Evolutionary conservation across 805 yeast species (phyloP).

Genomic region (Metschnikowia baotianmanensis): DNA sequence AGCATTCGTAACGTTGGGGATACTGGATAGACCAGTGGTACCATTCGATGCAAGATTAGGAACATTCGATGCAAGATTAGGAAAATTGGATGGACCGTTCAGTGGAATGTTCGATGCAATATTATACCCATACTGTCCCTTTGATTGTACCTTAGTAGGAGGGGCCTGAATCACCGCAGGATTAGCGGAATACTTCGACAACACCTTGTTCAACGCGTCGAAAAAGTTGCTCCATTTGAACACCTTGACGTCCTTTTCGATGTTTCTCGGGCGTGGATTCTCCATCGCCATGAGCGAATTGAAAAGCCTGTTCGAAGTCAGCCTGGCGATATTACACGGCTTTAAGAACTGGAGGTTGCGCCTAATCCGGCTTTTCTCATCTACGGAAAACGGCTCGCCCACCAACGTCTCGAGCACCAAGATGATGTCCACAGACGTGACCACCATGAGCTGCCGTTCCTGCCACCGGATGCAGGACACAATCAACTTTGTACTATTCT

Average conservation of each 20-base stretch:
- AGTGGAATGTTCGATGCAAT: no score
- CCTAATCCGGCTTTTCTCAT: conserved; percentile 68
- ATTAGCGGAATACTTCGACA: conserved; percentile 49
- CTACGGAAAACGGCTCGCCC: conserved; percentile 54
- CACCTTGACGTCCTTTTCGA: conserved; percentile 69
- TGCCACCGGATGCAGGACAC: conserved; percentile 61
- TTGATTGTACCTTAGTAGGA: neutral
- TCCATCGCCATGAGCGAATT: conserved; percentile 54
- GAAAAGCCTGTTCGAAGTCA: conserved; percentile 23
- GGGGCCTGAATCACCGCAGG: conserved; percentile 9
- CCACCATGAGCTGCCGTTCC: conserved; percentile 45
- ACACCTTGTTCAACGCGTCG: conserved; percentile 54
- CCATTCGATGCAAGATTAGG: no score
- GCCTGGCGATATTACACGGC: conserved; percentile 57
- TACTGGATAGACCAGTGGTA: no score
- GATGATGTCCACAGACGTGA: conserved; percentile 66
- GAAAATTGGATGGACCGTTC: no score
- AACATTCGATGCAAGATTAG: no score
- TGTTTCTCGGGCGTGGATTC: conserved; percentile 64
- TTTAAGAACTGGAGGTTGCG: conserved; percentile 63
- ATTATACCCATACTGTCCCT: no score
- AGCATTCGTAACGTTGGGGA: no score
- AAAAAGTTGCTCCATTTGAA: conserved; percentile 56
- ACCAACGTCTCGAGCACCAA: conserved; percentile 55
- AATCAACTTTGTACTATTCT: conserved; percentile 39